Evolutionary conservation across 805 yeast species (phyloP).

Genomic region (Ascoidea tarda): DNA sequence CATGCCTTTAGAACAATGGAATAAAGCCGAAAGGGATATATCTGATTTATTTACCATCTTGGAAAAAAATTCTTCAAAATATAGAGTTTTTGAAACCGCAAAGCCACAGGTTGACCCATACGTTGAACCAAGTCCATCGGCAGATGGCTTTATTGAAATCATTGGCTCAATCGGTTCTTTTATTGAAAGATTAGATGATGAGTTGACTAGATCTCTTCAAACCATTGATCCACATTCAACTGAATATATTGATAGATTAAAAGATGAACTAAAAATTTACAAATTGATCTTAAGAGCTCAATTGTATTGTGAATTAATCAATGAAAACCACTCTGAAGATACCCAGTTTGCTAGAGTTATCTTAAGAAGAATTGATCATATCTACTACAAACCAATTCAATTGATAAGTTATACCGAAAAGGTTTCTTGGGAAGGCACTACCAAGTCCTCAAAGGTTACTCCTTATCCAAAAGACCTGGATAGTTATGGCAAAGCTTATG

Average conservation of each 20-base stretch:
- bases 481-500: slow-evolving; percentile 21
- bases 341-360: slow-evolving; percentile 62
- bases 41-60: slow-evolving; percentile 48
- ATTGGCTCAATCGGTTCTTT: slow-evolving; percentile 77
- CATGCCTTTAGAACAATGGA: slow-evolving; percentile 79
- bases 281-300: slow-evolving; percentile 72
- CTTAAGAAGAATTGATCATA: slow-evolving; percentile 76
- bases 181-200: slow-evolving; percentile 91
- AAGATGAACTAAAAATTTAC: slow-evolving; percentile 73
- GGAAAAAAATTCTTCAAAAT: slow-evolving; percentile 42
- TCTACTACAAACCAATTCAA: slow-evolving; percentile 80
- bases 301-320: slow-evolving; percentile 60
- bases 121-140: slow-evolving; percentile 46
- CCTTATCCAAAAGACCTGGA: slow-evolving; percentile 17
- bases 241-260: slow-evolving; percentile 81
- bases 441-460: slow-evolving; percentile 20
- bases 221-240: slow-evolving; percentile 89
- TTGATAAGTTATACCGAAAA: slow-evolving; percentile 58
- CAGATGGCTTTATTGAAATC: slow-evolving; percentile 54
- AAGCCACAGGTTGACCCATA: slow-evolving; percentile 56
- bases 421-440: slow-evolving; percentile 52
- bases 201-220: slow-evolving; percentile 76
- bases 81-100: slow-evolving; percentile 70
- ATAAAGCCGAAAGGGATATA: slow-evolving; percentile 48
- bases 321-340: slow-evolving; percentile 24